Evolutionary conservation across 2,329 filamentous ascomycete species (phyloP), one percentile per base, ranked within the genome.

Genomic region (Fusarium mexicanum): DNA sequence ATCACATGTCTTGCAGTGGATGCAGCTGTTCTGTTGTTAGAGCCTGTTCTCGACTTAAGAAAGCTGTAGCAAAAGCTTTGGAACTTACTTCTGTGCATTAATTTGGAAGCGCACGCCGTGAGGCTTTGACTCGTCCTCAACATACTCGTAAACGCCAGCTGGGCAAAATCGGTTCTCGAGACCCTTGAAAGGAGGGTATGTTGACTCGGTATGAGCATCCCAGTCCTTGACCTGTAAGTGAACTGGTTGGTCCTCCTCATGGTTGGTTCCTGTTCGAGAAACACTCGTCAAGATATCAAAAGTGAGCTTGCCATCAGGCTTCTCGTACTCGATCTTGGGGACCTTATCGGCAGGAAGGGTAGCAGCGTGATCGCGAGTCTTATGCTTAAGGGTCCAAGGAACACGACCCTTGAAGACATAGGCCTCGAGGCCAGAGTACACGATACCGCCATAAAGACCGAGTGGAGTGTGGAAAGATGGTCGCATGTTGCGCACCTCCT

Each of bases 1-100:
- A 83, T 99, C 96, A 83, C 96, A 99, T 20, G 96, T 99, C 89
- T 99, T 99, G 89, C 96, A 99, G 85, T 99, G 96, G 75, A 99
- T 97, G 83, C 96, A 99, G 85, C 95, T 98, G 77, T 46, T 46
- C 7, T 13, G 35, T 26, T 54, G 64, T 74, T 48, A 76, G 72
- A 48, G 46, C 70, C 55, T 37, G 16, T 44, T 47, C 24, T 62
- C 35, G n/a, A 44, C 20, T 48, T 13, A 47, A 50, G 16, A 26
- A 22, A 9, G 12, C 8, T n/a, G 33, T 17, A 37, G 33, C n/a
- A 35, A 26, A 26, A 40, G n/a, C 31, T n/a, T 20, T 26, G 41
- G 7, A 91, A 91, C 94, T 90, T 87, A 97, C 94, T 98, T 98
- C 83, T 98, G 96, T 55, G 95, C 86, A 80, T 98, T 98, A 81